Evolutionary conservation across 148 eudicot genomes (phyloP), one percentile per base, ranked within the genome.

Genomic region (Silene latifolia): DNA sequence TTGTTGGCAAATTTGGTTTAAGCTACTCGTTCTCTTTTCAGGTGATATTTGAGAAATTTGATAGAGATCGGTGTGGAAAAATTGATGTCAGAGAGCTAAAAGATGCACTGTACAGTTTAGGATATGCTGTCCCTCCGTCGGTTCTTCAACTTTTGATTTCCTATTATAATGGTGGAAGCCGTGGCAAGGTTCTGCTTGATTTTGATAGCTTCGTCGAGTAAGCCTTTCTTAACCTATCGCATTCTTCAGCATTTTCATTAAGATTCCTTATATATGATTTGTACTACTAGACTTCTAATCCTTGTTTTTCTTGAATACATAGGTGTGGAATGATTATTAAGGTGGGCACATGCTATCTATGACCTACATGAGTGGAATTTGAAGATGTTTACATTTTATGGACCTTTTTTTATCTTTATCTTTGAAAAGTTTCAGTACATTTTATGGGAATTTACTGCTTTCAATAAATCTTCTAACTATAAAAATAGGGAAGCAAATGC

Each of bases 201-300:
- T 89, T 89, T 35, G 94, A 91, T 70, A 85, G 87, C 79, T 91
- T 91, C 59, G 83, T 91, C 11, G 92, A 91, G 97, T 90, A 86
- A 86, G 95, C 8, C 63, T 77, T 65, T 63, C 65, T 67, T 51
- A 32, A 73, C 21, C 59, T 32, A 54, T 44, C n/a, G 42, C 19
- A 17, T 24, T 74, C 46, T 1, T 47, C 11, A 15, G 24, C 24
- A 13, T 60, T 13, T 27, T 27, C 29, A 15, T 13, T 69, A 46
- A 10, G 42, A 11, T 7, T n/a, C 0, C 8, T 20, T 69, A 8
- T 51, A 51, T 15, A 11, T 14, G 18, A 35, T 23, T 8, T 11
- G 6, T 20, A 60, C 23, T 69, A 66, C 23, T 69, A 66, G 32
- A 17, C 56, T 51, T 11, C 82, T 77, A 74, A 73, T 71, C 8